These are phyloP conservation scores for Colletotrichum sp. DNA, from an alignment of 2,329 filamentous ascomycete genomes.

Conservation along the genomic window DNA sequence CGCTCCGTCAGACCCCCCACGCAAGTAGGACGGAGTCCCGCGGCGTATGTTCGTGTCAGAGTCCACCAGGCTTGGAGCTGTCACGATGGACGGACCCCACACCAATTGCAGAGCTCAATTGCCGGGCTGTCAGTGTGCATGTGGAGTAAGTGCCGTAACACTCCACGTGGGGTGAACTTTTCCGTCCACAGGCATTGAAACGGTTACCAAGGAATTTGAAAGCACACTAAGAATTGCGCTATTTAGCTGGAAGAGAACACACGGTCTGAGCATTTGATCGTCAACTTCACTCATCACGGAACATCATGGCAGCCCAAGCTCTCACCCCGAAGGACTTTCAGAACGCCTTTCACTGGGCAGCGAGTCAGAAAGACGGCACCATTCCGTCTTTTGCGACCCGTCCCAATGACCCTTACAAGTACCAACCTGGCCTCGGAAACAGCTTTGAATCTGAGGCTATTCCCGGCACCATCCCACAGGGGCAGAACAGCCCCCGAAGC, in stretches of 20 bases:
- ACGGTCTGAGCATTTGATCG: background rate
- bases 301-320: background rate
- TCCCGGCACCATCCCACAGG: slow-evolving; percentile 49
- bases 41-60: background rate
- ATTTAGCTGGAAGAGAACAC: background rate
- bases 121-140: background rate
- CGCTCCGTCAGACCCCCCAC: background rate
- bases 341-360: slow-evolving; percentile 62
- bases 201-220: background rate
- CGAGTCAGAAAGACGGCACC: slow-evolving; percentile 61
- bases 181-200: background rate
- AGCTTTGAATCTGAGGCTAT: slow-evolving; percentile 49
- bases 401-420: slow-evolving; percentile 51
- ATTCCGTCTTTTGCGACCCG: slow-evolving; percentile 57
- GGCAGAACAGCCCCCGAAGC: slow-evolving; percentile 48
- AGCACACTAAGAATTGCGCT: background rate
- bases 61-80: background rate
- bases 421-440: slow-evolving; percentile 62
- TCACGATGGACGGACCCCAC: background rate
- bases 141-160: background rate
- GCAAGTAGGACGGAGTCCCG: background rate
- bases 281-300: background rate
- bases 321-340: slow-evolving; percentile 42
- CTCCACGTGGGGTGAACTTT: slow-evolving; percentile 10
- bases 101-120: background rate